Evolutionary conservation across 441 rosid species (phyloP), one percentile per base, ranked within the genome.

Genomic region (Flueggea neowawraea): DNA sequence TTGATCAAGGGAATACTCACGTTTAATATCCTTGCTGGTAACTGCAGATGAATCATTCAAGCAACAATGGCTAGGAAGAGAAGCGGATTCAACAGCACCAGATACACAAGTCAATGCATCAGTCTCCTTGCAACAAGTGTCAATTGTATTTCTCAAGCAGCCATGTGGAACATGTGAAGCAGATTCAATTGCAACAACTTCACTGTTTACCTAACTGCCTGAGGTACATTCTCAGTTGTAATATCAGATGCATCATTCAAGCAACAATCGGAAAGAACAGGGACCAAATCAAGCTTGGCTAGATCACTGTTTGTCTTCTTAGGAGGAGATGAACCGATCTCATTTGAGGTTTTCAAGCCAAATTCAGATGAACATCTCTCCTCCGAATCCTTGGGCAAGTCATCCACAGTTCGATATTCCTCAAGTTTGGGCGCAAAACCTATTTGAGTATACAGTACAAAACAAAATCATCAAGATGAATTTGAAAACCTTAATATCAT

Each of bases 271-370:
- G 66, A 62, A 71, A 65, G 73, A 66, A 59, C 9, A 31, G 58
- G 66, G 48, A 64, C 41, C 48, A 80, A 58, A 69, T 77, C 71
- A 17, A 33, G 55, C 69, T 71, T 71, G 62, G 66, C 65, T 54
- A 56, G 51, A 75, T 64, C 77, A 61, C 60, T 63, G 10, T 51
- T 48, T 54, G 39, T 61, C 53, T 71, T 58, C 50, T 64, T 66
- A 32, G 53, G 60, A 58, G 68, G 67, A 36, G 41, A 36, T 16
- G 55, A 56, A 54, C 66, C 51, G 48, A 52, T 66, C 57, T 70
- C 80, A 10, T 43, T 54, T 43, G 76, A 57, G 53, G 28, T 57
- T 48, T 79, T 74, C 64, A 74, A 56, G 72, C 79, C 85, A 67
- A 68, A 69, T 57, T 63, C 52, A 47, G 32, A 31, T 5, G 74